These are phyloP conservation scores for Tolypocladium inflatum DNA, from an alignment of 2,329 filamentous ascomycete species.

Conservation along the genomic window DNA sequence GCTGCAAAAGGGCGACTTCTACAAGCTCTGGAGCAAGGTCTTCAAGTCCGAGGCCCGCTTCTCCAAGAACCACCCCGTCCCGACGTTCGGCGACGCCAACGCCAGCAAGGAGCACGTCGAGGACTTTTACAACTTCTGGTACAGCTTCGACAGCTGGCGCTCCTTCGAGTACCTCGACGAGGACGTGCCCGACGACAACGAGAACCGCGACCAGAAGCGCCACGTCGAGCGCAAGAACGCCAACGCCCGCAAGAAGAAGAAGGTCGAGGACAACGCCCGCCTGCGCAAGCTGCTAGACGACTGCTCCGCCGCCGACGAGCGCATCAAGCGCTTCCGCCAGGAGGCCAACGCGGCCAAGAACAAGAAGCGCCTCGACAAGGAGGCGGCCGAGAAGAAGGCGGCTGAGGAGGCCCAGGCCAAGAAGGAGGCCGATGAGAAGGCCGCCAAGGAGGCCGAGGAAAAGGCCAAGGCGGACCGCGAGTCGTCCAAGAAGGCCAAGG, in stretches of 20 bases:
- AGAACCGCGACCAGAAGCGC: conserved; percentile 97
- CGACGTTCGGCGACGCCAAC: conserved; percentile 74
- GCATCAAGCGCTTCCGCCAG: conserved; percentile 95
- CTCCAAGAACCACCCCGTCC: conserved; percentile 84
- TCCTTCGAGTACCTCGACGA: conserved; percentile 98
- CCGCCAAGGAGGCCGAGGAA: conserved; percentile 75
- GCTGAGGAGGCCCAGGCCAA: conserved; percentile 76
- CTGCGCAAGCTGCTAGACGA: conserved; percentile 87
- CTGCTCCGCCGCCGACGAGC: conserved; percentile 73
- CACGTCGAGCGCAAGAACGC: conserved; percentile 98
- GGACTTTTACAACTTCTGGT: conserved; percentile 98
- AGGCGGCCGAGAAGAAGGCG: conserved; percentile 81
- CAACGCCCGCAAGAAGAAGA: conserved; percentile 97
- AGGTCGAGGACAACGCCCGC: conserved; percentile 92
- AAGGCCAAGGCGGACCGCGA: conserved; percentile 78
- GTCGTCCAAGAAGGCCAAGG: conserved; percentile 87
- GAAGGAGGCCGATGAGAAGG: conserved; percentile 75
- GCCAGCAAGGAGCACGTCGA: conserved; percentile 85
- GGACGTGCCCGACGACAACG: conserved; percentile 97
- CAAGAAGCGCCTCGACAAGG: conserved; percentile 83
- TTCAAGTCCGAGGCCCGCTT: conserved; percentile 92
- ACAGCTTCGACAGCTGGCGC: conserved; percentile 98
- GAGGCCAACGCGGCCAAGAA: conserved; percentile 90
- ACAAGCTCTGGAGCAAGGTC: conserved; percentile 85
- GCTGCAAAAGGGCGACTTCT: conserved; percentile 76